Evolutionary conservation across 2,329 filamentous ascomycete genomes (phyloP), one percentile per base, ranked within the genome.

Genomic region (Xylaria sp.): DNA sequence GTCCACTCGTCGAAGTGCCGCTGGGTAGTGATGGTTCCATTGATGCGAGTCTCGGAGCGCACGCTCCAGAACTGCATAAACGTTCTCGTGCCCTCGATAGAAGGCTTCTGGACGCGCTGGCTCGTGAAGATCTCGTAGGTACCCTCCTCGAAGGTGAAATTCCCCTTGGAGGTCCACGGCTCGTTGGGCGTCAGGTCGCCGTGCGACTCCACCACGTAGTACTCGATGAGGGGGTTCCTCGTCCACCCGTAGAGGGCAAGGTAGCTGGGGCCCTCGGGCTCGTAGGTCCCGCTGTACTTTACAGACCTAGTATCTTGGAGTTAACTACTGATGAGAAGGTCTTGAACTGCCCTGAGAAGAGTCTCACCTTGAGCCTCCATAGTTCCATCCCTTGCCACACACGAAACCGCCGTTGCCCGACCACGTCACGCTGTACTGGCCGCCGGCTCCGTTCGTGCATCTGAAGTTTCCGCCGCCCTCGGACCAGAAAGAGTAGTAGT

Each of bases 401-500:
- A 79, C 76, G 60, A 77, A 77, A 69, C 79, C 76, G 58, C 74
- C 76, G 16, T 69, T 69, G 60, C 75, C 76, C 50, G 26, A 22
- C 80, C 80, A 83, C 4, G 48, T 70, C 6, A 80, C 71, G 53
- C 70, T 75, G 72, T 82, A 84, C 55, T 69, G 66, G 20, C 83
- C 81, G 18, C 69, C 77, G 4, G 69, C 67, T 18, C 75, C 77
- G 69, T 84, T 85, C 64, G 76, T 81, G 72, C 85, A 86, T 38
- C 72, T 78, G 7, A 80, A 78, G 39, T 71, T 65, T 37, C 72
- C 75, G n/a, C 69, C 72, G 24, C 78, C 77, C 54, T 85, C 82
- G 50, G 77, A 82, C 81, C 81, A 86, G 74, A 77, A 85, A 7
- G 79, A 82, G 70, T 81, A 86, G 74, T 79, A 86, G 72, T 76